Percentiles rank a stretch among this genome's conserved stretches.
phyloP scores from a whole-genome alignment of 192 early-diverging fungal genomes.

The Coemansia sp. region DNA sequence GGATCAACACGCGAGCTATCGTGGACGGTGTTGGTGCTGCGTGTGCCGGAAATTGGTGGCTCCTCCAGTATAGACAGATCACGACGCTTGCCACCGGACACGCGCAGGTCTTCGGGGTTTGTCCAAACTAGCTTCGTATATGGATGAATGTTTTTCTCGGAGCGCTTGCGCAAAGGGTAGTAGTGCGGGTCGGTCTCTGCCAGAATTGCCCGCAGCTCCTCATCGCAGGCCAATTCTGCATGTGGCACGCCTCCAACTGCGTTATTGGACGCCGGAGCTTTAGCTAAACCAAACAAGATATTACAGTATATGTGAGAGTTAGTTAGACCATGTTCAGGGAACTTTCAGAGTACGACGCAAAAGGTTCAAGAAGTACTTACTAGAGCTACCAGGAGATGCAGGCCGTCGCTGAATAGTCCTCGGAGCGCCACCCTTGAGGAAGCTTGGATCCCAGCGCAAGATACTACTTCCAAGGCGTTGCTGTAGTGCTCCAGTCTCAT shows the following conservation, averaged over 20 bases:
- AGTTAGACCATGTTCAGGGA: not conserved
- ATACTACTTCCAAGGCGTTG: not conserved
- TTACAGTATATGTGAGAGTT: not conserved
- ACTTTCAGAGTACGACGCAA: not conserved
- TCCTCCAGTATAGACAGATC: slow-evolving; percentile 20
- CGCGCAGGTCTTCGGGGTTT: slow-evolving; percentile 25
- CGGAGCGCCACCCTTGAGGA: not conserved
- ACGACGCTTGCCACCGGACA: slow-evolving; percentile 9
- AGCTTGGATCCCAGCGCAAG: slow-evolving; percentile 21
- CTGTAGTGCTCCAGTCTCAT: not conserved
- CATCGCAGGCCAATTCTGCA: slow-evolving; percentile 1
- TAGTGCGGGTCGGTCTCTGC: slow-evolving; percentile 16
- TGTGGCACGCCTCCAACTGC: not conserved
- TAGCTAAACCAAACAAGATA: not conserved
- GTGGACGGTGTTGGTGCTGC: not conserved
- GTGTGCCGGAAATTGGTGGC: not conserved
- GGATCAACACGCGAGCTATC: slow-evolving; percentile 10
- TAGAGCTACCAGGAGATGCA: not conserved
- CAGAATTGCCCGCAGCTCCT: slow-evolving; percentile 12
- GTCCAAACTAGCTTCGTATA: slow-evolving; percentile 58
- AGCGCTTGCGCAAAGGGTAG: slow-evolving; percentile 47
- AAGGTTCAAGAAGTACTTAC: not conserved
- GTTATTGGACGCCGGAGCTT: not conserved
- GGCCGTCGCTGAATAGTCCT: not conserved
- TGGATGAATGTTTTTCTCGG: slow-evolving; percentile 50